Evolutionary conservation across 257 asterid genomes (phyloP), one percentile per base, ranked within the genome.

Genomic region (Lantana camara): DNA sequence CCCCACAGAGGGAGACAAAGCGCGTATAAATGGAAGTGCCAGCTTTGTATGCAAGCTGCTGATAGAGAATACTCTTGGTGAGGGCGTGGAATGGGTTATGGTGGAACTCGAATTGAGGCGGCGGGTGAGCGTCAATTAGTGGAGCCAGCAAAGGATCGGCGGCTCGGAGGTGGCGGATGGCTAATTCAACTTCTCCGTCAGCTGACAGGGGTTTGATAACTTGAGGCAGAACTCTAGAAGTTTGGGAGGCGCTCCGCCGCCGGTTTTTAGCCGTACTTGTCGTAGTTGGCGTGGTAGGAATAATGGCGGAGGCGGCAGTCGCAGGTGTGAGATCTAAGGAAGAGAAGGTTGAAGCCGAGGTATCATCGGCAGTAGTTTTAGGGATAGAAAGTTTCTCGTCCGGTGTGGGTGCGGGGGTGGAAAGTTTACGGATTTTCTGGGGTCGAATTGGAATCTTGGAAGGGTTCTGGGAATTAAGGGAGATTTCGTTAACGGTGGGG

Each of bases 391-490:
- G 40, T 13, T 82, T 61, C 15, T 64, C 71, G 46, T 71, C 57
- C 20, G 73, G 17, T 67, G 76, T 40, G 34, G 55, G 68, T 30
- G 75, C 55, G 12, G 92, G 68, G 46, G 75, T 55, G 10, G 92
- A 91, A 11, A 92, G 96, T 57, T 85, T 89, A 12, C 98, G 87
- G 63, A 92, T 87, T 68, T 92, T 92, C 17, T 77, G 97, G 53
- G 98, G 98, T 35, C 97, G 96, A 73, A 93, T 89, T 51, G 97
- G 98, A 47, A 90, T 93, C 78, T 93, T 90, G 66, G 97, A 85
- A 42, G 97, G 91, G 69, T 87, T 84, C 41, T 86, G 77, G 50
- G 80, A 66, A 37, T 72, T 76, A 0, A 56, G 80, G 54, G 89
- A 53, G 71, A 68, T 66, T 54, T 74, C 74, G 19, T 76, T 3